Conservation (phyloP, 306 rosid genomes). For the Vigna reflexopilosa region DNA sequence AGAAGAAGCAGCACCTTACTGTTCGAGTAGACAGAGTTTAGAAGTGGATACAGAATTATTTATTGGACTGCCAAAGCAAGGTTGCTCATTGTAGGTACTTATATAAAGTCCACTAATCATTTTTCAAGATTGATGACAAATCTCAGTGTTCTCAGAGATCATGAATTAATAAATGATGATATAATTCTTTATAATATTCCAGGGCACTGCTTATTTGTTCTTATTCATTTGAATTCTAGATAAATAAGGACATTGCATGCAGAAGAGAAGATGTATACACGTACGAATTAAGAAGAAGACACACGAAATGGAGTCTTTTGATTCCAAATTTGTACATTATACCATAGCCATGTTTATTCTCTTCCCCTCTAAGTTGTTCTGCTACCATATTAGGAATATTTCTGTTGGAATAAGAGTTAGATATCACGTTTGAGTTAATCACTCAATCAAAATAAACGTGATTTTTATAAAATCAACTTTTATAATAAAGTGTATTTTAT, state of each 20-base stretch:
- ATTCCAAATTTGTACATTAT: not conserved
- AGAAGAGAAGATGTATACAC: not conserved
- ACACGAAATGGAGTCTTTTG: conserved; percentile 20
- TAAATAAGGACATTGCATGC: not conserved
- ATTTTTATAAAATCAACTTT: too few species aligned
- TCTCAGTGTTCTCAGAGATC: conserved; percentile 11
- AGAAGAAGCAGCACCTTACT: conserved; percentile 15
- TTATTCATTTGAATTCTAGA: conserved; percentile 3
- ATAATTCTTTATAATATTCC: not conserved
- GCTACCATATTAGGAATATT: too few species aligned
- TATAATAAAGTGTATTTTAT: too few species aligned
- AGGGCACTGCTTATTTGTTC: not conserved
- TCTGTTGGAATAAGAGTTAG: too few species aligned
- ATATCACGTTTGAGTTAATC: too few species aligned
- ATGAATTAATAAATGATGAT: not conserved
- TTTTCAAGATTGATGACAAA: not conserved
- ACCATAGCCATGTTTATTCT: not conserved
- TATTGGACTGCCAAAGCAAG: conserved; percentile 59
- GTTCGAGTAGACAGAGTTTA: conserved; percentile 37
- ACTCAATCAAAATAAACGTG: too few species aligned
- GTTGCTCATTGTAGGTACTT: conserved; percentile 15
- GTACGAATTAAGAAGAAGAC: not conserved
- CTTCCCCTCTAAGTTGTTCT: not conserved
- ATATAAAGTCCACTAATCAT: not conserved
- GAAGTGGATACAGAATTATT: conserved; percentile 56